Conservation (phyloP, 495 filamentous ascomycete species). For the Ascodesmis nigricans region DNA sequence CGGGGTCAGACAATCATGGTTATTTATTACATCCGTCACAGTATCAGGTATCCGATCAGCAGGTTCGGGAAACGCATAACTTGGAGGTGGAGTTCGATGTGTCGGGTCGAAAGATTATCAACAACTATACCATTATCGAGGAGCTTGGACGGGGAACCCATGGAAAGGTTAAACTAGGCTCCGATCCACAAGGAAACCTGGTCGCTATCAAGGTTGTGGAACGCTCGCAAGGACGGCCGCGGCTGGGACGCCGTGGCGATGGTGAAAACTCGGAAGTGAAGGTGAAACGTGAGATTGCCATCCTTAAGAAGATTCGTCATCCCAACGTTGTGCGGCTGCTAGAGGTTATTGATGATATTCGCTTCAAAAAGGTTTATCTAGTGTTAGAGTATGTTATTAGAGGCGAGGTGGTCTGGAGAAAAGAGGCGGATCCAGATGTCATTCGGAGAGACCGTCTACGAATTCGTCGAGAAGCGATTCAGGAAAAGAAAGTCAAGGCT, state of each 20-base stretch:
- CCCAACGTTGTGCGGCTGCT: slow-evolving; percentile 83
- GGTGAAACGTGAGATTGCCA: slow-evolving; percentile 90
- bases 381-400: slow-evolving; percentile 84
- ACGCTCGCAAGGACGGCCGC: slow-evolving; percentile 74
- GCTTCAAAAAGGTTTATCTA: slow-evolving; percentile 92
- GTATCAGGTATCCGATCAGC: slow-evolving; percentile 10
- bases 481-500: slow-evolving; percentile 5
- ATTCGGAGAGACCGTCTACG: slow-evolving; percentile 60
- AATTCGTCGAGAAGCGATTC: slow-evolving; percentile 15
- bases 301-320: slow-evolving; percentile 92
- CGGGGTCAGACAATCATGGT: slow-evolving; percentile 3
- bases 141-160: slow-evolving; percentile 90
- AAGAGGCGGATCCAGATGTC: slow-evolving; percentile 57
- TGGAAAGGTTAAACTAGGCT: slow-evolving; percentile 87
- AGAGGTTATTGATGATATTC: slow-evolving; percentile 93
- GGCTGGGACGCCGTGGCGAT: slow-evolving; percentile 53
- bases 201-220: slow-evolving; percentile 98
- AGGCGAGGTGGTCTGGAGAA: slow-evolving; percentile 85
- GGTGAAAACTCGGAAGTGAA: slow-evolving; percentile 31
- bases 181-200: slow-evolving; percentile 48
- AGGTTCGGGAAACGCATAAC: slow-evolving; percentile 39
- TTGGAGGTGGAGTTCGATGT: slow-evolving; percentile 75
- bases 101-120: slow-evolving; percentile 86
- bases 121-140: slow-evolving; percentile 88
- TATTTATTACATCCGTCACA: slow-evolving; percentile 17